These are phyloP conservation scores for Ceratobasidium sp. DNA, from an alignment of 1,284 basidiomycete species.

Conservation along the genomic window DNA sequence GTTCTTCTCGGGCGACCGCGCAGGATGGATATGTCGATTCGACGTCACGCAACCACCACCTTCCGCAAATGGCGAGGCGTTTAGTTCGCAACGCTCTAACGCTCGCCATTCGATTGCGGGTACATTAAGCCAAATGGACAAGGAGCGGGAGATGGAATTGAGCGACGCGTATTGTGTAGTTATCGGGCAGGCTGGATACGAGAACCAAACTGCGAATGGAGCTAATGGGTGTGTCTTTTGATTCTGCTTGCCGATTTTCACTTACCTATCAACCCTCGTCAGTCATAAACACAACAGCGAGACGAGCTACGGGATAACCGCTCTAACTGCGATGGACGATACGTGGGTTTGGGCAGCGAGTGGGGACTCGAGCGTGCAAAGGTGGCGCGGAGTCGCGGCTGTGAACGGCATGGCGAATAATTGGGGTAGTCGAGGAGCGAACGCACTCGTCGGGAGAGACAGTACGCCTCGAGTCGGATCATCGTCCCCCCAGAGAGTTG, in stretches of 20 bases:
- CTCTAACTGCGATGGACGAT: conserved; percentile 74
- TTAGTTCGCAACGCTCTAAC: background rate
- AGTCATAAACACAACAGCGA: background rate
- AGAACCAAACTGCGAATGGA: background rate
- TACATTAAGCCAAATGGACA: conserved; percentile 17
- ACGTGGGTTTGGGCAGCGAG: conserved; percentile 91
- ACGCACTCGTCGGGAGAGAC: background rate
- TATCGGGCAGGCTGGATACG: conserved; percentile 25
- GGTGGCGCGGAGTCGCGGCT: conserved; percentile 66
- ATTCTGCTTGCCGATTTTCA: background rate
- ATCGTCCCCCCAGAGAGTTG: conserved; percentile 13
- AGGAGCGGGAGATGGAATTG: conserved; percentile 33
- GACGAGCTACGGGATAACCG: conserved; percentile 16
- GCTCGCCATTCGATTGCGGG: conserved; percentile 29
- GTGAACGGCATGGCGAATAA: background rate
- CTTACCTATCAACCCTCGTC: background rate
- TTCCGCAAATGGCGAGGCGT: background rate
- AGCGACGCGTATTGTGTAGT: conserved; percentile 37
- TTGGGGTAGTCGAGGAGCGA: conserved; percentile 26
- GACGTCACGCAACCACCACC: conserved; percentile 64
- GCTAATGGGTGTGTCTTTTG: conserved; percentile 8
- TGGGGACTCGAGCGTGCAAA: conserved; percentile 78
- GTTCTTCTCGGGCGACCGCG: conserved; percentile 96
- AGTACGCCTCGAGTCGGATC: background rate
- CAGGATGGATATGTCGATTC: conserved; percentile 88